These are phyloP conservation scores for Sparassis latifolia DNA, from an alignment of 1,284 basidiomycete species.

Conservation along the genomic window DNA sequence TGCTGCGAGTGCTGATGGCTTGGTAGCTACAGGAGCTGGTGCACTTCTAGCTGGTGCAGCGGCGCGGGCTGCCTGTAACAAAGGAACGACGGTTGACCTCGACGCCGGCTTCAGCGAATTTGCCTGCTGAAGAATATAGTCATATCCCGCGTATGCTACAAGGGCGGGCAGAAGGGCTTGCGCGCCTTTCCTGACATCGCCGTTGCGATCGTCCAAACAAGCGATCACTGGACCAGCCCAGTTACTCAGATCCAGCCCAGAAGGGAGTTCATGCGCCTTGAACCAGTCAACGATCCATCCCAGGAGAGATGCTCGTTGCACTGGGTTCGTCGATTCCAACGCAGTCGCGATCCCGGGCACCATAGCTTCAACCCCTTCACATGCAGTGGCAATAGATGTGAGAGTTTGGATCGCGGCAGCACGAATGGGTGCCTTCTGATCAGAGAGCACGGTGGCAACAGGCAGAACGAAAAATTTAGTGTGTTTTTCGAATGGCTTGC, in stretches of 20 bases:
- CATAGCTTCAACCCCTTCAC: conserved; percentile 81
- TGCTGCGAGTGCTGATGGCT: conserved; percentile 10
- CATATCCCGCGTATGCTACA: conserved; percentile 75
- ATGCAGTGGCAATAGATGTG: conserved; percentile 79
- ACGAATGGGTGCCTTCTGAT: conserved; percentile 89
- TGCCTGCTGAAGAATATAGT: conserved; percentile 84
- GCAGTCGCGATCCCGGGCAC: conserved; percentile 72
- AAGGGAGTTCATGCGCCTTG: conserved; percentile 51
- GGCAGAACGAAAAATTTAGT: conserved; percentile 72
- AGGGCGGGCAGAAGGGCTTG: conserved; percentile 78
- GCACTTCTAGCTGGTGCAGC: conserved; percentile 22
- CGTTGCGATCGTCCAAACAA: conserved; percentile 88
- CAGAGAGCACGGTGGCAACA: conserved; percentile 82
- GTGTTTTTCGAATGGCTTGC: conserved; percentile 91
- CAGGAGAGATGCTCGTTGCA: conserved; percentile 80
- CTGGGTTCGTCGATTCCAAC: conserved; percentile 84
- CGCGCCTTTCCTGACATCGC: conserved; percentile 90
- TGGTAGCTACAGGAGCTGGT: conserved; percentile 18
- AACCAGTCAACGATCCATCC: conserved; percentile 84
- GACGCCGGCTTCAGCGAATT: conserved; percentile 90
- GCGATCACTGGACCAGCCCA: conserved; percentile 71
- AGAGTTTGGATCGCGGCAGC: conserved; percentile 75
- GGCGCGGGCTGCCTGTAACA: conserved; percentile 76
- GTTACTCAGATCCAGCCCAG: conserved; percentile 67
- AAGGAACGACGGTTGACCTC: conserved; percentile 74